Base-by-base conservation (phyloP, 345 rosid species). In the Cardiospermum halicacabum region DNA sequence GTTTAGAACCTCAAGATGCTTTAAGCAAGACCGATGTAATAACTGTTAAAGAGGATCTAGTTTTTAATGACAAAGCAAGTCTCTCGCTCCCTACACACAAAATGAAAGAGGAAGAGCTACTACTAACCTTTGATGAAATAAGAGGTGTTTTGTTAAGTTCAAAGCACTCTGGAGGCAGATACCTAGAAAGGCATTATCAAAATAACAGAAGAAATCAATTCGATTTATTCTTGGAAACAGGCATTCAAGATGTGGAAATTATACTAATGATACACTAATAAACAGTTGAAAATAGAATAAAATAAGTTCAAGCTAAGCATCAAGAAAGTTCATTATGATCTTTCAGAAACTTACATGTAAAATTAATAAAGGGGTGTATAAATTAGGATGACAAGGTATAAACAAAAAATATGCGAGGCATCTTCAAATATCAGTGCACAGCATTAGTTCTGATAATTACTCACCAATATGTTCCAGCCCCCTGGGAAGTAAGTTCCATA, bases 391-490 rank as follows among this genome's bases (percentile, higher is more conserved):
- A 36, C 51, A 3, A 25, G 51, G 18, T 24, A 37, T 64, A 37
- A 64, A 51, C 24, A n/a, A 22, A 36, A 48, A n/a, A 30, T 7
- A 65, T 45, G 16, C 30, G 15, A 26, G 0, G 49, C 16, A 36
- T 49, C 59, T 55, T 64, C 36, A 24, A 43, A 39, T 26, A 30
- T 8, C 56, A 51, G 21, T 50, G 56, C 26, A 37, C 63, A 48
- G 60, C 53, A 69, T 19, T 53, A 39, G 56, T 59, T 36, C 28
- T 11, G 63, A 60, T 48, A 57, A 64, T 65, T 55, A 69, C 87
- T 83, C 67, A 91, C 99, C 99, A 95, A 76, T 95, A 91, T 37
- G 99, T 91, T 76, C 99, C 99, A 67, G 99, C 99, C 74, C 99
- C 99, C 72, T 91, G 99, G 67, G 99, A 95, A 37, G 99, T 95